Base-by-base conservation (phyloP, 208 protist species). In the Tritrichomonas musculus region DNA sequence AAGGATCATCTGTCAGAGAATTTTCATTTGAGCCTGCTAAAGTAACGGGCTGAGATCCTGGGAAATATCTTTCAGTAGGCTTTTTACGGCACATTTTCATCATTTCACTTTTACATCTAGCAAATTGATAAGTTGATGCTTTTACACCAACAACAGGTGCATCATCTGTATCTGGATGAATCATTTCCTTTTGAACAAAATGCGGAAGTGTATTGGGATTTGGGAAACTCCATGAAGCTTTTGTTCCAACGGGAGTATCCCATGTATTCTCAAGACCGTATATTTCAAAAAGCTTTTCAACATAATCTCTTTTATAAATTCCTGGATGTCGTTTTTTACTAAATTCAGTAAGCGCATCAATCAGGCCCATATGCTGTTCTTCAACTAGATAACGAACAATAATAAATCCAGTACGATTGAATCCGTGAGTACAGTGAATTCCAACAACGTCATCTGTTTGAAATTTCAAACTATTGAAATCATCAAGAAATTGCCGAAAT, bases 391-490 rank as follows among this genome's bases (percentile, higher is more conserved):
- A 88, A 27, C 77, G 41, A 36, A 50, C 44, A 17, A 88, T 88
- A 53, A 47, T 55, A 88, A 57, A 88, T 88, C 77, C 77, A 60
- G 77, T 88, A 57, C 77, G 53, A 47, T 88, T 88, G 36, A 60
- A 88, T 0, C 77, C 77, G n/a, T 88, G 77, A 39, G 77, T 88
- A 88, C 77, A 88, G 30, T 88, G 77, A 20, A 88, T 49, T 20
- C 41, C 77, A 57, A 88, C 39, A 20, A 20, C 17, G 39, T 30
- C 30, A 33, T 53, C 27, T 39, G 47, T 44, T 25, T 33, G 14
- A 33, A 33, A 8, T 36, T n/a, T 8, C 5, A 88, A 2, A 20
- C 57, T 49, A 57, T 88, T n/a, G 39, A 88, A 8, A 22, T 25
- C 20, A 33, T 25, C 36, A 1, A 25, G 8, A 50, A 88, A 88